Percentiles rank a stretch among this genome's conserved stretches.
Evolutionary conservation across 805 yeast genomes (phyloP).

Genomic region (Cyberlindnera petersonii): DNA sequence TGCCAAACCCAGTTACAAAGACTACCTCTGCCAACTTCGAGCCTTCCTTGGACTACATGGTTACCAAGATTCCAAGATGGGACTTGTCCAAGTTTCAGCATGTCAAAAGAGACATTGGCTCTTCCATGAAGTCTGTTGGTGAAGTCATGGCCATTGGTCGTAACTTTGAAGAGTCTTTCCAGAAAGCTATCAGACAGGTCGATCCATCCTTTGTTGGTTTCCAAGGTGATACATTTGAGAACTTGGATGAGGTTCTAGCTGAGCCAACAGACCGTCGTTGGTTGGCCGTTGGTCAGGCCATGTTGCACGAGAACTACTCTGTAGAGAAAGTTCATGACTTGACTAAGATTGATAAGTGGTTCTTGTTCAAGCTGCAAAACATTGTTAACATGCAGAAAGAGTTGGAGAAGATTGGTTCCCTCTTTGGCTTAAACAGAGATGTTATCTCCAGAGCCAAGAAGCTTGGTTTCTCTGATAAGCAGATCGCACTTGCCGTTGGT

Average conservation of each 20-base stretch:
- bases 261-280: constrained; percentile 95
- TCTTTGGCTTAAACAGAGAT: constrained; percentile 61
- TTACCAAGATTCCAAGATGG: constrained; percentile 98
- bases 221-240: constrained; percentile 80
- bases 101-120: constrained; percentile 89
- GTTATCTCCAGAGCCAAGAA: constrained; percentile 78
- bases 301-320: constrained; percentile 83
- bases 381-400: constrained; percentile 86
- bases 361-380: constrained; percentile 86
- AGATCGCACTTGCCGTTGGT: constrained; percentile 75
- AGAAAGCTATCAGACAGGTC: constrained; percentile 94
- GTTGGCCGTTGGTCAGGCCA: constrained; percentile 97
- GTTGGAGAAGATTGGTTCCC: constrained; percentile 59
- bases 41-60: constrained; percentile 95
- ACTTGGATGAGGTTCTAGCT: constrained; percentile 70
- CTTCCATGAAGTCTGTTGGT: constrained; percentile 98
- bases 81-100: constrained; percentile 93
- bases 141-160: constrained; percentile 99
- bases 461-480: constrained; percentile 93
- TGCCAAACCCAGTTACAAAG: constrained; percentile 94
- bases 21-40: constrained; percentile 95
- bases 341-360: constrained; percentile 94
- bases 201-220: constrained; percentile 89
- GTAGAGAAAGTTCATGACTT: constrained; percentile 91
- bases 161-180: constrained; percentile 95